Conservation (phyloP, 805 yeast species). For the Myxozyma mucilagina region DNA sequence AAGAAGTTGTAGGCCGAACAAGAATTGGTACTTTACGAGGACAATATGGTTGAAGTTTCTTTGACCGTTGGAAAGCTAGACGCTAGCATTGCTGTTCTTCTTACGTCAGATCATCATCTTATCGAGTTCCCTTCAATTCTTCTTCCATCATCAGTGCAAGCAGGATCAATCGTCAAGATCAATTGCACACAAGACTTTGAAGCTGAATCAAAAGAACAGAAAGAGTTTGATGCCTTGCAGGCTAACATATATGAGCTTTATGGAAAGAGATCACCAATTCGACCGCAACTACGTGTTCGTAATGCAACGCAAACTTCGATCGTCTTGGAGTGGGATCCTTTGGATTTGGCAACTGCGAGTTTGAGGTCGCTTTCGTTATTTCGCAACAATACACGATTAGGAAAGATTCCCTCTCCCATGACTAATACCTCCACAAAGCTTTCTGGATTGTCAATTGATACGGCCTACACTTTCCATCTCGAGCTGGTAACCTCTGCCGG, state of each 20-base stretch:
- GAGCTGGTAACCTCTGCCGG: constrained; percentile 89
- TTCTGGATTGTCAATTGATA: constrained; percentile 88
- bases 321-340: constrained; percentile 90
- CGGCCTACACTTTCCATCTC: constrained; percentile 74
- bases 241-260: constrained; percentile 68
- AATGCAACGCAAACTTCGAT: constrained; percentile 94
- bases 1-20: background rate
- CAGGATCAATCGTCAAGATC: constrained; percentile 89
- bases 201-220: constrained; percentile 61
- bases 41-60: constrained; percentile 31
- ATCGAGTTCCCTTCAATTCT: constrained; percentile 96
- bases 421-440: constrained; percentile 78
- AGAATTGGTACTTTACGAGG: background rate
- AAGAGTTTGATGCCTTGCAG: constrained; percentile 65
- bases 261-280: constrained; percentile 69
- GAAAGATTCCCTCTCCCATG: constrained; percentile 80
- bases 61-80: constrained; percentile 93
- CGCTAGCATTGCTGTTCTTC: constrained; percentile 85
- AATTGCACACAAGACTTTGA: constrained; percentile 74
- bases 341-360: constrained; percentile 79
- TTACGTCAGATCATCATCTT: constrained; percentile 89
- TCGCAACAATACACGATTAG: constrained; percentile 67
- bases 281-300: constrained; percentile 66
- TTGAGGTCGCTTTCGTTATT: constrained; percentile 74
- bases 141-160: constrained; percentile 83